Evolutionary conservation across 345 rosid species (phyloP).

Genomic region (Rhodomyrtus tomentosa): DNA sequence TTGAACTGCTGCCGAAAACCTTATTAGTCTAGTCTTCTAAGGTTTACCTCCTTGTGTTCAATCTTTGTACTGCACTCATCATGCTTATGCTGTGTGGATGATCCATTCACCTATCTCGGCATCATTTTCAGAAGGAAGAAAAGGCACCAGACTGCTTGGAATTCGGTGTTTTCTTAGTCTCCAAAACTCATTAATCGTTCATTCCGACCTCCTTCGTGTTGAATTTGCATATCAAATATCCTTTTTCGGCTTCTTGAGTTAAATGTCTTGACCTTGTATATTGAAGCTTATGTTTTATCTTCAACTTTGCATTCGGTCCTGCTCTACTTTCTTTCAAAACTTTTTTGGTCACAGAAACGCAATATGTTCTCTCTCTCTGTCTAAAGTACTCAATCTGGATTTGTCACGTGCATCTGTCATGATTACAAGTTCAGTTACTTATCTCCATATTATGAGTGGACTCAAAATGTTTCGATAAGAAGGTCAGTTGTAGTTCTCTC

Average conservation of each 20-base stretch:
- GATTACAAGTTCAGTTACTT: not conserved
- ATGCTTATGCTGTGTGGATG: not conserved
- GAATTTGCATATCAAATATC: not conserved
- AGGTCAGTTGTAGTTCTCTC: not conserved
- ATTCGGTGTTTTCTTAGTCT: not conserved
- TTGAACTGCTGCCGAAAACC: not conserved
- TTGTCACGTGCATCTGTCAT: not conserved
- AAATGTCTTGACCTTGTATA: not conserved
- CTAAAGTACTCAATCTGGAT: not conserved
- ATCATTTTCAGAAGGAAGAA: not conserved
- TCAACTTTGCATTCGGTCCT: not conserved
- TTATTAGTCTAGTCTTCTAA: not conserved
- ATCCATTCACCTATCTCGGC: not conserved
- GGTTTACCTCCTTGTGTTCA: not conserved
- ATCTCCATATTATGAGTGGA: not conserved
- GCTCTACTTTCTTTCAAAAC: not conserved
- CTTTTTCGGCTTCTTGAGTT: not conserved
- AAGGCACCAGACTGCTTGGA: not conserved
- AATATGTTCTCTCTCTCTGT: not conserved
- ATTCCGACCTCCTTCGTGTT: not conserved
- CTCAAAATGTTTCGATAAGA: not conserved
- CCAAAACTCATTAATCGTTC: not conserved
- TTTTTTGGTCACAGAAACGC: not conserved
- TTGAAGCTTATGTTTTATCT: not conserved
- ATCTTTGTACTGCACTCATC: not conserved